A percentile compares a stretch with the other conserved stretches of the same genome.
These are phyloP conservation scores for Umbelopsis vinacea DNA, from an alignment of 192 early-diverging fungal species.

Conservation along the genomic window DNA sequence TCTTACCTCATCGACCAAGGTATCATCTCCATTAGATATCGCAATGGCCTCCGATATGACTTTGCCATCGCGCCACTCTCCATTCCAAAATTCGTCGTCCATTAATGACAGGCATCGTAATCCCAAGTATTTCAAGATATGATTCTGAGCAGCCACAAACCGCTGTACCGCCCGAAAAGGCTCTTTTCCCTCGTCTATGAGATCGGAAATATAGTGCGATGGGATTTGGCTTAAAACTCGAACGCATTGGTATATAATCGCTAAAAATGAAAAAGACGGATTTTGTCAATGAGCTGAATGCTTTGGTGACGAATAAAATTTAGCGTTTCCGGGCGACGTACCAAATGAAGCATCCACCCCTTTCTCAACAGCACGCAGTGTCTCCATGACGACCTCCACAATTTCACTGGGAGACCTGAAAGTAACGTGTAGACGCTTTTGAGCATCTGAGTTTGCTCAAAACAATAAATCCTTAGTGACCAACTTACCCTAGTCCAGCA, in stretches of 20 bases:
- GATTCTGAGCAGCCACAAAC: slow-evolving; percentile 51
- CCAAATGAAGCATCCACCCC: slow-evolving; percentile 50
- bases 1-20: slow-evolving; percentile 22
- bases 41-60: slow-evolving; percentile 19
- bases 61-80: slow-evolving; percentile 27
- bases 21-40: slow-evolving; percentile 16
- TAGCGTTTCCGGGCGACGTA: slow-evolving; percentile 5
- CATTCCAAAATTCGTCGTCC: slow-evolving; percentile 26
- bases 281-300: background rate
- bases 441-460: background rate
- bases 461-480: background rate
- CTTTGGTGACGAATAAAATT: background rate
- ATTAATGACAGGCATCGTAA: slow-evolving; percentile 38
- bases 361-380: slow-evolving; percentile 27
- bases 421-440: background rate
- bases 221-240: slow-evolving; percentile 19
- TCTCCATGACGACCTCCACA: slow-evolving; percentile 23
- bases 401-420: slow-evolving; percentile 26
- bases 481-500: slow-evolving; percentile 28
- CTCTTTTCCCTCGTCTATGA: background rate
- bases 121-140: slow-evolving; percentile 56
- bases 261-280: slow-evolving; percentile 21
- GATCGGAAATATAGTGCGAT: background rate
- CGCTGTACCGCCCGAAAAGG: slow-evolving; percentile 24
- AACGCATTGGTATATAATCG: slow-evolving; percentile 44